Percentiles rank a stretch among this genome's conserved stretches.
phyloP scores from a whole-genome alignment of 768 basidiomycete species.

The Lactarius psammicola region DNA sequence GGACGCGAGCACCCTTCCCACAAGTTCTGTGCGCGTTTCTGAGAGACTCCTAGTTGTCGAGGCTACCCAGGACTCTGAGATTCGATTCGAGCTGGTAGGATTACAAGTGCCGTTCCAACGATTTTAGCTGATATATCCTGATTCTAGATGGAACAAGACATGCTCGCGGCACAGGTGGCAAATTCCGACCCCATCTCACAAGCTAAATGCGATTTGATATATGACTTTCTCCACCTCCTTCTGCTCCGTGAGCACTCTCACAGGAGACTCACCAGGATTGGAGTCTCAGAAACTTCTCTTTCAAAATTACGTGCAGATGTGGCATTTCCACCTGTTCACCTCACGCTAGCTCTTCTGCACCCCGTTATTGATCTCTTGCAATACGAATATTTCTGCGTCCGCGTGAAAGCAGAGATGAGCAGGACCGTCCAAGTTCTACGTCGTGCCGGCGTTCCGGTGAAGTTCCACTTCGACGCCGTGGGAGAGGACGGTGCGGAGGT shows the following conservation, averaged over 20 bases:
- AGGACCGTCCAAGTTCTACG: conserved; percentile 50
- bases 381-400: conserved; percentile 70
- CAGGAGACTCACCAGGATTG: conserved; percentile 45
- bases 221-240: conserved; percentile 60
- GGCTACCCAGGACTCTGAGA: conserved; percentile 65
- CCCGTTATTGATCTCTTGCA: conserved; percentile 78
- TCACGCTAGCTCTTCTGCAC: conserved; percentile 56
- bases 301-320: conserved; percentile 16
- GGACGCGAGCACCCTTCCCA: conserved; percentile 75
- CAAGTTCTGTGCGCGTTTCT: conserved; percentile 73
- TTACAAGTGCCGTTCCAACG: neutral
- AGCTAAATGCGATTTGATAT: conserved; percentile 63
- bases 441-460: conserved; percentile 53
- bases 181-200: conserved; percentile 14
- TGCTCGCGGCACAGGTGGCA: conserved; percentile 6
- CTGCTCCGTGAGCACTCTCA: conserved; percentile 58
- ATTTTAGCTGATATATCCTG: conserved; percentile 1
- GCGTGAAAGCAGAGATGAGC: conserved; percentile 57
- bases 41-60: conserved; percentile 76
- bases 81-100: conserved; percentile 71
- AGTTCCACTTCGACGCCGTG: conserved; percentile 58
- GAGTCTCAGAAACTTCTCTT: conserved; percentile 31
- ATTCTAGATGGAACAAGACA: conserved; percentile 35
- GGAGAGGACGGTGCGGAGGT: conserved; percentile 66
- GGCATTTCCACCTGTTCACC: conserved; percentile 25